phyloP scores from a whole-genome alignment of 768 basidiomycete genomes.

The Suillus weaverae region DNA sequence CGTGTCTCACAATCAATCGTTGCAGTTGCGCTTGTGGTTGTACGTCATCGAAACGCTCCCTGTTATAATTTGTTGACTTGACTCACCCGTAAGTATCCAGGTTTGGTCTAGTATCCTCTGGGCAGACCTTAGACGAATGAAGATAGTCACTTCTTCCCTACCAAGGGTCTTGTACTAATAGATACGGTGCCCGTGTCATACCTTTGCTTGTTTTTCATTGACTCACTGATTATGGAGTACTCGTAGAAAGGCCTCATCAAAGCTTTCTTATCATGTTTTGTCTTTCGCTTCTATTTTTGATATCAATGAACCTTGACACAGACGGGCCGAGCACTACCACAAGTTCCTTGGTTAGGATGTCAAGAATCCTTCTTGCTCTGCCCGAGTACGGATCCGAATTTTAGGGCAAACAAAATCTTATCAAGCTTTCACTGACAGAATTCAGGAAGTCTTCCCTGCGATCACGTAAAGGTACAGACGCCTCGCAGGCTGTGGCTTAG shows the following conservation, averaged over 20 bases:
- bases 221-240: not conserved
- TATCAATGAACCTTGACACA: not conserved
- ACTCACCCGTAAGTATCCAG: not conserved
- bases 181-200: constrained; percentile 35
- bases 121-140: not conserved
- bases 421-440: not conserved
- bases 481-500: not conserved
- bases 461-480: not conserved
- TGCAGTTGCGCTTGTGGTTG: constrained; percentile 84
- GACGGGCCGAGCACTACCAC: not conserved
- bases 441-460: not conserved
- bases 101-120: not conserved
- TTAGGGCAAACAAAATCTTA: not conserved
- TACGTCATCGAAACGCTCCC: constrained; percentile 44
- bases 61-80: not conserved
- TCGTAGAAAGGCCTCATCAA: not conserved
- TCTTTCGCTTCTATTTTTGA: constrained; percentile 21
- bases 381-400: not conserved
- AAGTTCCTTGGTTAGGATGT: not conserved
- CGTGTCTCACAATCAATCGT: constrained; percentile 88
- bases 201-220: not conserved
- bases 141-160: not conserved
- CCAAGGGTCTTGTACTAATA: not conserved
- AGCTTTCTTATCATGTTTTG: constrained; percentile 21
- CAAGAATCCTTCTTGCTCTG: not conserved